Conservation (phyloP, 192 early-diverging fungal species). For the Funneliformis geosporum region DNA sequence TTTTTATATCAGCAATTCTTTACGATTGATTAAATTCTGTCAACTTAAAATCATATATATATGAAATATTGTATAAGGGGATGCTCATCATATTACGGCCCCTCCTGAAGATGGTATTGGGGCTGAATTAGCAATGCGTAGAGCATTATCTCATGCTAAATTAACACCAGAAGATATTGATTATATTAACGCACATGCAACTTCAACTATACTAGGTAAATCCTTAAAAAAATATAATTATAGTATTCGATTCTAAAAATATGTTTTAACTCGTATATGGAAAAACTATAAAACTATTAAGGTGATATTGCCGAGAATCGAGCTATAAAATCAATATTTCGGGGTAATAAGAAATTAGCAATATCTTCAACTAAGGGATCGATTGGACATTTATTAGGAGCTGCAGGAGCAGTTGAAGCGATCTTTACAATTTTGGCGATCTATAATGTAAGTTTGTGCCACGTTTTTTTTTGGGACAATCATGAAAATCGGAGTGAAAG, state of each 20-base stretch:
- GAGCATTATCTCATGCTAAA: conserved; percentile 68
- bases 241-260: neutral
- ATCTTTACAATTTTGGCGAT: conserved; percentile 85
- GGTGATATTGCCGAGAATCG: conserved; percentile 86
- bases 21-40: neutral
- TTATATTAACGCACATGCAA: conserved; percentile 96
- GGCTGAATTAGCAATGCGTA: conserved; percentile 83
- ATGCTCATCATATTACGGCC: conserved; percentile 93
- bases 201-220: conserved; percentile 74
- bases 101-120: conserved; percentile 85
- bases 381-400: conserved; percentile 92
- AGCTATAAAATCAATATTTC: conserved; percentile 83
- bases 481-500: no score
- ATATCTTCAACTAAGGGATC: conserved; percentile 92
- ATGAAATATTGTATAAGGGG: conserved; percentile 45
- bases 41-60: no score
- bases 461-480: neutral
- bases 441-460: conserved; percentile 48
- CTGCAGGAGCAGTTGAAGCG: conserved; percentile 92
- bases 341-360: conserved; percentile 52
- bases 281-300: no score
- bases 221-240: conserved; percentile 27
- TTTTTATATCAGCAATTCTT: neutral
- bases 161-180: conserved; percentile 65
- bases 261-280: neutral